These are phyloP conservation scores for Sporobolomyces pararoseus DNA, from an alignment of 768 basidiomycete genomes.

Conservation along the genomic window DNA sequence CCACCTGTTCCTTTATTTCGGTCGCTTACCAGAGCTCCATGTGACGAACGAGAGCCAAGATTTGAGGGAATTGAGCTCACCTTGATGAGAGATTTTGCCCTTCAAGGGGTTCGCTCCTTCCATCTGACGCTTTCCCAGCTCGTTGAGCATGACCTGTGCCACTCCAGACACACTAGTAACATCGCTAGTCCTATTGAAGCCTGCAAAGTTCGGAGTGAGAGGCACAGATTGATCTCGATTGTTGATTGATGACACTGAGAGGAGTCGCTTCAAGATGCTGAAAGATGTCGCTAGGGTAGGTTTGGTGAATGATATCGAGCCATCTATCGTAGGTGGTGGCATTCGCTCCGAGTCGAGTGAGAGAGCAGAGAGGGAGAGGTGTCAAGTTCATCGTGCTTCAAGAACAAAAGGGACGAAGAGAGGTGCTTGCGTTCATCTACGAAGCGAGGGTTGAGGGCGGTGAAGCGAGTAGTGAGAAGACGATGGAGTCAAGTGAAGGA, in stretches of 20 bases:
- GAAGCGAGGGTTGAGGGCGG: background rate
- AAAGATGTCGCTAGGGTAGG: background rate
- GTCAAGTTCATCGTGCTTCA: background rate
- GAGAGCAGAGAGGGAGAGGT: background rate
- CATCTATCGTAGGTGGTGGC: slow-evolving; percentile 3
- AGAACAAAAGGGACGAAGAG: background rate
- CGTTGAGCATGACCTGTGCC: background rate
- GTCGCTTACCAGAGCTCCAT: too few relatives aligned
- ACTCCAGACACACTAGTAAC: background rate
- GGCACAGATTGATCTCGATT: background rate
- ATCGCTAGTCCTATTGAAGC: too few relatives aligned
- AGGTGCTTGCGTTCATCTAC: slow-evolving; percentile 1
- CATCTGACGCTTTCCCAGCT: background rate
- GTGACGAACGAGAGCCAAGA: background rate
- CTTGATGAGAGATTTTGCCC: background rate
- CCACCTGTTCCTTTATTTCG: too few relatives aligned
- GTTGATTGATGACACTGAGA: background rate
- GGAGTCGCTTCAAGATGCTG: slow-evolving; percentile 1
- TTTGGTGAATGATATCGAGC: background rate
- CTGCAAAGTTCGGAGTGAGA: background rate
- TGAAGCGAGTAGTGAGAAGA: background rate
- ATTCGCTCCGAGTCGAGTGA: background rate
- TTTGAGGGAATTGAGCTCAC: too few relatives aligned
- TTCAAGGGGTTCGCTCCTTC: background rate
- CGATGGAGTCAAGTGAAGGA: background rate